phyloP scores from a whole-genome alignment of 208 protist genomes.

The Herpetomonas tarakana region DNA sequence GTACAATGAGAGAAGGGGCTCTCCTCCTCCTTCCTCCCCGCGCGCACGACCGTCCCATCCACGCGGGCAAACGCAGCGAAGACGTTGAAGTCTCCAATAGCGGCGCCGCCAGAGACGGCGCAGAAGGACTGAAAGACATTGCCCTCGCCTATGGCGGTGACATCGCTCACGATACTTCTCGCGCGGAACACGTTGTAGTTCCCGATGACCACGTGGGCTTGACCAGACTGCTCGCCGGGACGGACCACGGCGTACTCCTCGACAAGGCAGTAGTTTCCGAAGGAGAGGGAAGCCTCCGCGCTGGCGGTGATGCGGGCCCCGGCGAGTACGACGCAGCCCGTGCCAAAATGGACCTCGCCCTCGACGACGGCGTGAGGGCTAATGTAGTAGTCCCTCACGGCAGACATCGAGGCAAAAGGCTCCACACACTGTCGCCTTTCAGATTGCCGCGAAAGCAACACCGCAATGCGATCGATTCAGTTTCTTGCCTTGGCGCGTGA shows the following conservation, averaged over 20 bases:
- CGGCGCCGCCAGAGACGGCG: not conserved
- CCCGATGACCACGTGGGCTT: not conserved
- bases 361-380: constrained; percentile 29
- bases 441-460: too few relatives aligned
- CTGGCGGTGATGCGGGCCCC: constrained; percentile 35
- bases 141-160: constrained; percentile 12
- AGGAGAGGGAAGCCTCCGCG: constrained; percentile 11
- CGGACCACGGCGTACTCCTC: constrained; percentile 38
- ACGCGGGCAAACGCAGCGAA: constrained; percentile 17
- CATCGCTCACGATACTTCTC: not conserved
- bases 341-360: constrained; percentile 35
- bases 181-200: not conserved
- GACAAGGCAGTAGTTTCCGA: constrained; percentile 37
- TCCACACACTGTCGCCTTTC: too few relatives aligned
- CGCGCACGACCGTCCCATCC: not conserved
- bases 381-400: constrained; percentile 16
- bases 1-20: too few relatives aligned
- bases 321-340: constrained; percentile 49
- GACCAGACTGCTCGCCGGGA: not conserved
- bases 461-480: too few relatives aligned
- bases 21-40: not conserved
- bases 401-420: constrained; percentile 1
- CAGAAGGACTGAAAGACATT: constrained; percentile 51
- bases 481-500: too few relatives aligned
- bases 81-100: constrained; percentile 25